These are phyloP conservation scores for Coemansia guatemalensis DNA, from an alignment of 192 early-diverging fungal genomes.

Conservation along the genomic window DNA sequence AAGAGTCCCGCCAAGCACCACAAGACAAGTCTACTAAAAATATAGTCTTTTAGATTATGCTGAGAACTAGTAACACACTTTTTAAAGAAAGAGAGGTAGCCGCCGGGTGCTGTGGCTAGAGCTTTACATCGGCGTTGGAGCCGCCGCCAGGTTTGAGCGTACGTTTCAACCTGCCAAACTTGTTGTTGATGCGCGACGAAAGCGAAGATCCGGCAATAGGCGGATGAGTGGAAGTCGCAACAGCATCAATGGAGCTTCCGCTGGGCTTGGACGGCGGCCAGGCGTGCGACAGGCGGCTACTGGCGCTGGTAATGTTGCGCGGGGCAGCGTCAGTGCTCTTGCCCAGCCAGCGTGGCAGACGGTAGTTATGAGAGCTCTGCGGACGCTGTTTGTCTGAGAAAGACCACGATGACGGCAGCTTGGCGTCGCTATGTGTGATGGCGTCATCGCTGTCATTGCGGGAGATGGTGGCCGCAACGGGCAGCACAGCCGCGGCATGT, in stretches of 20 bases:
- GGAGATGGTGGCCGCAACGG: not conserved
- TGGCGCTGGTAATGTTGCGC: not conserved
- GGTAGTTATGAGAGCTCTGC: conserved; percentile 33
- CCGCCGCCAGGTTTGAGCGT: conserved; percentile 19
- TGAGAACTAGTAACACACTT: not conserved
- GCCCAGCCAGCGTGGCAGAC: conserved; percentile 31
- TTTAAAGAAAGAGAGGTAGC: not conserved
- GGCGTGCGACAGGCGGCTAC: not conserved
- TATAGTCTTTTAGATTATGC: too few relatives aligned
- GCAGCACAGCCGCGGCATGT: not conserved
- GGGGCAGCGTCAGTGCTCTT: conserved; percentile 3
- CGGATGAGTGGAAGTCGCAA: not conserved
- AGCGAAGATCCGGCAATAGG: conserved; percentile 13
- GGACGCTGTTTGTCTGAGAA: conserved; percentile 32
- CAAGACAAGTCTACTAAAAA: too few relatives aligned
- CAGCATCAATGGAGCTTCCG: conserved; percentile 6
- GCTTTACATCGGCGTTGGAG: not conserved
- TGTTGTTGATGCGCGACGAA: conserved; percentile 39
- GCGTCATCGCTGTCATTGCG: conserved; percentile 1
- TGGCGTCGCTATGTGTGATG: conserved; percentile 11
- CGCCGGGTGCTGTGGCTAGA: not conserved
- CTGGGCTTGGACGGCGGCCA: conserved; percentile 5
- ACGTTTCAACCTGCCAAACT: conserved; percentile 42
- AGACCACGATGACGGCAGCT: conserved; percentile 38
- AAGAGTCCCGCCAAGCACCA: too few relatives aligned